Base-by-base conservation (phyloP, 2,329 filamentous ascomycete species). In the Rhynchosporium graminicola region DNA sequence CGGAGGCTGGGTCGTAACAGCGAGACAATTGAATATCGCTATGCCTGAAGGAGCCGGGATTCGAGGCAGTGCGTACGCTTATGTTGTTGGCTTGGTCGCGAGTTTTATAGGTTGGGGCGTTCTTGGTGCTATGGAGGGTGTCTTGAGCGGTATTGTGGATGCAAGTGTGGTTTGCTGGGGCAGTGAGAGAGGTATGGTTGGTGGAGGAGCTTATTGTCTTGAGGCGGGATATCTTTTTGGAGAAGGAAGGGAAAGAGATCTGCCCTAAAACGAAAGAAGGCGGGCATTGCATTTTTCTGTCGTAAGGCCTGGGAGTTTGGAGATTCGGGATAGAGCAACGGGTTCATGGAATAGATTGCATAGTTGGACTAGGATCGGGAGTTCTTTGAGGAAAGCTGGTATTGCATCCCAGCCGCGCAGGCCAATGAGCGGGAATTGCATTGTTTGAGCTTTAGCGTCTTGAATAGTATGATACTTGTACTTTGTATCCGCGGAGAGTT, bases 21-120 rank as follows among this genome's bases (percentile, higher is more conserved):
- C 95, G 10, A 87, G 91, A 66, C 88, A 90, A 76, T 80, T 97
- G 3, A 80, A 83, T 57, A 80, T 95, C 26, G 80, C 78, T 72
- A 77, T 78, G 63, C 87, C 76, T 61, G 82, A 80, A 71, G 74
- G 61, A 45, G 70, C 48, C 46, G 83, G 84, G 0, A 74, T 88
- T 57, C 85, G 85, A 51, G 95, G 95, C 8, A 97, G 92, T 70
- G 82, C 95, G 29, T 99, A 99, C 75, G 95, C 94, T 2, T 99
- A 98, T 73, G 85, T 98, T 1, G 91, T 99, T 28, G 95, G 93
- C 9, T 76, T 99, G 66, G 89, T 98, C 68, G 95, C 95, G 15
- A 92, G 91, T 64, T 92, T 94, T 60, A 97, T 99, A 69, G 95
- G 95, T 7, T 99, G 95, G 87, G 92, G 91, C 4, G 88, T 98